phyloP scores from a whole-genome alignment of 495 filamentous ascomycete species.

The Xylaria grammica region DNA sequence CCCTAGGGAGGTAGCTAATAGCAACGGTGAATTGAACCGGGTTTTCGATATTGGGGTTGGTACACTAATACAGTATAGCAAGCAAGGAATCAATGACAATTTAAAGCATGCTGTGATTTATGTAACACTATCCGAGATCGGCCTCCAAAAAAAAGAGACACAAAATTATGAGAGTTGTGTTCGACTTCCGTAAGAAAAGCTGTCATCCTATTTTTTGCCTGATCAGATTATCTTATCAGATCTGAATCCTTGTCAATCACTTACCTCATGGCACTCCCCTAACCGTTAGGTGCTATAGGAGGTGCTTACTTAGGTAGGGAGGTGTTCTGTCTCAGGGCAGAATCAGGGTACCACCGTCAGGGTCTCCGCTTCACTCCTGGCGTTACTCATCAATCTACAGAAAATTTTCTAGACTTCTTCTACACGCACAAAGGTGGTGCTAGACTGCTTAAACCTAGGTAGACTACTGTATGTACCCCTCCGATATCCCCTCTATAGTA shows the following conservation, averaged over 20 bases:
- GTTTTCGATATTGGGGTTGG: no score
- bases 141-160: background rate
- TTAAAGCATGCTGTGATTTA: background rate
- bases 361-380: background rate
- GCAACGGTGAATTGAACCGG: background rate
- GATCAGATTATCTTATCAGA: slow-evolving; percentile 16
- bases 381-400: background rate
- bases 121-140: slow-evolving; percentile 7
- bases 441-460: no score
- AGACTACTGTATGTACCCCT: no score
- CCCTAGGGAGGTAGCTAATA: background rate
- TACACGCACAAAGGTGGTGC: no score
- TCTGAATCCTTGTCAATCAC: slow-evolving; percentile 2
- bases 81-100: no score
- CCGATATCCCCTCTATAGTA: no score
- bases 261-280: no score
- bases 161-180: background rate
- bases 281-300: no score
- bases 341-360: no score
- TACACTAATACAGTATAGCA: no score
- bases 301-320: no score
- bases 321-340: no score
- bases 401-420: slow-evolving; percentile 3
- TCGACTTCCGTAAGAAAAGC: background rate
- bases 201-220: background rate